Evolutionary conservation across 805 yeast genomes (phyloP).

Genomic region (Wickerhamiella azymoides): DNA sequence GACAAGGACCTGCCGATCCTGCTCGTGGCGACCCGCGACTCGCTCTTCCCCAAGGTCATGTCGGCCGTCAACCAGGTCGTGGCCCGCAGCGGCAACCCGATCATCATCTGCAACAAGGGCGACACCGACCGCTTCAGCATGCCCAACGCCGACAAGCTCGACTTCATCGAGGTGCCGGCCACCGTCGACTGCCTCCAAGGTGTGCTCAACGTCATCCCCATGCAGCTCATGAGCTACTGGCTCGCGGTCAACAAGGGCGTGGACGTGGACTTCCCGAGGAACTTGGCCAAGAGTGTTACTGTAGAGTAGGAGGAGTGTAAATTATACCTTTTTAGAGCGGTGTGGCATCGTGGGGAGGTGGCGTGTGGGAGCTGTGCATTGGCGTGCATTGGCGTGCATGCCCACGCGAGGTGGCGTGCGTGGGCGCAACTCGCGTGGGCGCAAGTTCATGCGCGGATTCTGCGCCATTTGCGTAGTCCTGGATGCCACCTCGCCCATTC

Average conservation of each 20-base stretch:
- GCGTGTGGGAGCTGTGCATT: too few relatives aligned
- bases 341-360: too few relatives aligned
- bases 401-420: too few relatives aligned
- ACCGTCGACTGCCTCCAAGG: slow-evolving; percentile 98
- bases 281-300: slow-evolving; percentile 95
- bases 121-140: slow-evolving; percentile 31
- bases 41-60: slow-evolving; percentile 89
- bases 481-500: too few relatives aligned
- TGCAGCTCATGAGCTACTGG: slow-evolving; percentile 95
- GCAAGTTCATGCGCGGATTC: too few relatives aligned
- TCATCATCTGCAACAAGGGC: slow-evolving; percentile 79
- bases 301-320: slow-evolving; percentile 46
- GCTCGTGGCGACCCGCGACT: slow-evolving; percentile 92
- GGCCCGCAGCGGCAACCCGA: slow-evolving; percentile 96
- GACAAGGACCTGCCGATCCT: slow-evolving; percentile 89
- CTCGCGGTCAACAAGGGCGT: slow-evolving; percentile 88
- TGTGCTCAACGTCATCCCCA: slow-evolving; percentile 78
- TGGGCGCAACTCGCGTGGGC: too few relatives aligned
- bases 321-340: too few relatives aligned
- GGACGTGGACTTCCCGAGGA: slow-evolving; percentile 97
- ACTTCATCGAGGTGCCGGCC: slow-evolving; percentile 74
- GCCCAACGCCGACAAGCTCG: slow-evolving; percentile 20
- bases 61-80: slow-evolving; percentile 93
- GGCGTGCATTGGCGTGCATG: background rate
- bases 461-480: too few relatives aligned